Base-by-base conservation (phyloP, 108 stramenopile species). In the Skeletonema marinoi region DNA sequence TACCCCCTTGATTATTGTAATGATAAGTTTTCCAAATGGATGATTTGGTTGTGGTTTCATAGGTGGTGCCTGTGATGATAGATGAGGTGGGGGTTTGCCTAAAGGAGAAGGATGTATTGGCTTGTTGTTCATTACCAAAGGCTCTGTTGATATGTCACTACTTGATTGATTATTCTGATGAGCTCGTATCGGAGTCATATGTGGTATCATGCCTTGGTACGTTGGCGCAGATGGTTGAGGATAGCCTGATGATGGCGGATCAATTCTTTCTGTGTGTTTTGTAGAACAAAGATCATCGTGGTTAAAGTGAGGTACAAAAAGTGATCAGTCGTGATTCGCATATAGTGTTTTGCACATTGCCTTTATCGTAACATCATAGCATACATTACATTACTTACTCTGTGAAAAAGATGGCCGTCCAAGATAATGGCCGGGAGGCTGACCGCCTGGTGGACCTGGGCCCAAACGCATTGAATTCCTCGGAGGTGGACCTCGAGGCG, bases 1-100 rank as follows among this genome's bases (percentile, higher is more conserved):
- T 21, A 83, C 38, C 0, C 93, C 91, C 63, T 87, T 86, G 59
- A 92, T 76, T 32, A 88, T 83, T 56, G 82, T 92, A 35, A 94
- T 67, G 12, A 80, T 62, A 10, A 92, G 74, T 58, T 85, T 84
- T 7, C 90, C 90, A 54, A 88, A 90, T 77, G 76, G 82, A 63
- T 69, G 63, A 33, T 64, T 78, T 54, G 69, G 77, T 67, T 42
- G 63, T 62, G 68, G 67, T 25, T 19, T 68, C 19, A 82, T 73
- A 11, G 83, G 73, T 42, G 84, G 84, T 32, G 79, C 83, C 31
- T 74, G 68, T 38, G 81, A 78, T 6, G 65, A 76, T 32, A 86
- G 44, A 36, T 87, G 81, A 32, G 84, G 76, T 42, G 88, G 85
- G 16, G 73, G 83, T 31, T 81, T 81, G 25, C 74, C 77, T 2